Evolutionary conservation across 1,284 basidiomycete species (phyloP), one percentile per base, ranked within the genome.

Genomic region (Tilletia horrida): DNA sequence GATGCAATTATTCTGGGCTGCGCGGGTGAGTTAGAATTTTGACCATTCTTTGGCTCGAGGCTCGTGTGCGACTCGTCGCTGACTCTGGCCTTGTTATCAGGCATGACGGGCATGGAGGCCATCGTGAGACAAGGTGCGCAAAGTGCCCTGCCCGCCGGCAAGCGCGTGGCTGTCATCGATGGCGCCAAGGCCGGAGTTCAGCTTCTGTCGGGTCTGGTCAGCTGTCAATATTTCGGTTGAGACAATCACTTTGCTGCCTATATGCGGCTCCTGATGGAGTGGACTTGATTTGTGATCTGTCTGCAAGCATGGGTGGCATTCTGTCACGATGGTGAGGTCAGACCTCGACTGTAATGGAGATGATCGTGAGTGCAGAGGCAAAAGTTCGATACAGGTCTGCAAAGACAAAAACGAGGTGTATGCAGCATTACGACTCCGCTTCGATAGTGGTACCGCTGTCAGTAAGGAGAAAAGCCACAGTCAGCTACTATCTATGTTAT

Each of bases 121-220:
- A 35, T 75, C 29, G 72, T 77, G 4, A 61, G 66, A 11, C 13
- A n/a, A n/a, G 73, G 69, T 2, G 48, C 55, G 2, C 42, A 63
- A 67, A 40, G 31, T 18, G 55, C 31, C 25, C 35, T 59, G 27
- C 29, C 55, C 16, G 9, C 27, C 7, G 55, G 55, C 27, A 59
- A 35, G 27, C 29, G 18, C 13, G 68, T 85, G 83, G 27, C 83
- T 77, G 70, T 84, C 84, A 59, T 88, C 78, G 71, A 96, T 83
- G 21, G 90, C 89, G 61, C 86, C 77, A 50, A 88, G 74, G 68
- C 96, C 84, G 66, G 86, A 83, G 4, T 88, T 85, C 29, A 92
- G 81, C 18, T 92, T 90, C 61, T 85, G 85, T 65, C 93, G 87
- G 18, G 87, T 83, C 69, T 75, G 91, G 85, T 16, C 86, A 82